Base-by-base conservation (phyloP, 208 protist genomes). In the Wallacemonas rigidus region DNA sequence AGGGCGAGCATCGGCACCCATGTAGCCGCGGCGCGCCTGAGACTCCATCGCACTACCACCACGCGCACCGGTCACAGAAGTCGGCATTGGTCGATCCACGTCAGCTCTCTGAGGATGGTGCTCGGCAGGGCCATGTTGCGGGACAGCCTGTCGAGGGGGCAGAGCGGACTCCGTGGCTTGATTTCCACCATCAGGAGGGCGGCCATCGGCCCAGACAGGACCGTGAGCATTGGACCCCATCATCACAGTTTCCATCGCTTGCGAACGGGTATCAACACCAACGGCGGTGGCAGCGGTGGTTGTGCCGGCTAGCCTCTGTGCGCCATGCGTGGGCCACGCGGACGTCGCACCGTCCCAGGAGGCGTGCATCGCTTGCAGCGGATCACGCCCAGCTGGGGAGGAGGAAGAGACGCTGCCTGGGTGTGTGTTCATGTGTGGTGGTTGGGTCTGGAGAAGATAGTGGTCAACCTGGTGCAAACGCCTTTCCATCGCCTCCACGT, bases 401-500 rank as follows among this genome's bases (percentile, higher is more conserved):
- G 26, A 26, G 26, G 26, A 26, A 26, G 26, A 26, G 26, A 26
- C 26, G 26, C 26, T 26, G 26, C 26, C 26, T 26, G 0, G 26
- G 26, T 26, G 26, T 26, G 26, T 26, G 26, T 26, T 26, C 26
- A 26, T 26, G 26, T 75, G 61, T 8, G 64, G 76, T 0, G 48
- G 69, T 11, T 72, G 69, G 48, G 53, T 41, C 39, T 71, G 51
- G 54, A 67, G 43, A 3, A 82, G 53, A 4, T 72, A 64, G 3
- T 53, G 45, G 11, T 90, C 80, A 38, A 90, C 69, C 17, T 67
- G 65, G 1, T 77, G 74, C 50, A 90, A 48, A 44, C 82, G 74
- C 3, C 77, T 70, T 17, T 88, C 83, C 43, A 88, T 69, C 4
- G 58, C 58, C 45, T 85, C 80, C 36, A 88, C 44, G 12, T 72